Percentiles rank a stretch among this genome's conserved stretches.
Conservation (phyloP, 192 early-diverging fungal species). For the Jimgerdemannia lactiflua region DNA sequence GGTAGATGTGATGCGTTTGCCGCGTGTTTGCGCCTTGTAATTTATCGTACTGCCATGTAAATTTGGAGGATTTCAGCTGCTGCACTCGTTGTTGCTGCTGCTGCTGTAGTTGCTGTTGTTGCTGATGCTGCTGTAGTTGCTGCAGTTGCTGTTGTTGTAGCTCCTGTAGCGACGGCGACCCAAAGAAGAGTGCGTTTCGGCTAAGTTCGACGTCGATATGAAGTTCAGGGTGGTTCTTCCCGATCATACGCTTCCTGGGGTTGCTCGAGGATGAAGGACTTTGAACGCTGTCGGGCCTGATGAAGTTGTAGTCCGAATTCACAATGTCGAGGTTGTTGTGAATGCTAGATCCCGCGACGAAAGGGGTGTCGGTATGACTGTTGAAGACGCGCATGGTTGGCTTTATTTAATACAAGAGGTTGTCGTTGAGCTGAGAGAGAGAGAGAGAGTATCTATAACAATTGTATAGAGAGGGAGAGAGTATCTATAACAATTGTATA, state of each 20-base stretch:
- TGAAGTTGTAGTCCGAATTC: neutral
- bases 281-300: neutral
- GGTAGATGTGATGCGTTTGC: too few species aligned
- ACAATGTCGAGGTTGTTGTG: neutral
- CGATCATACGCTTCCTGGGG: neutral
- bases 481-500: too few species aligned
- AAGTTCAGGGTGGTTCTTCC: neutral
- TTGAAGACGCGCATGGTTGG: constrained; percentile 41
- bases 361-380: constrained; percentile 47
- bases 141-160: neutral
- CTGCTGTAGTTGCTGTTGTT: neutral
- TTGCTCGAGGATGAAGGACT: neutral
- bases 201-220: constrained; percentile 1
- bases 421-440: too few species aligned
- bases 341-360: neutral
- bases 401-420: too few species aligned
- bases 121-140: neutral
- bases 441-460: too few species aligned
- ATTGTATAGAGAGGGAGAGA: too few species aligned
- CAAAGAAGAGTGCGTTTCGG: constrained; percentile 48
- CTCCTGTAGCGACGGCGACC: constrained; percentile 33
- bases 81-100: neutral
- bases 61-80: too few species aligned
- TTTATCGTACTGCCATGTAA: too few species aligned
- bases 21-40: too few species aligned